Base-by-base conservation (phyloP, 257 asterid genomes). In the Haberlea rhodopensis region DNA sequence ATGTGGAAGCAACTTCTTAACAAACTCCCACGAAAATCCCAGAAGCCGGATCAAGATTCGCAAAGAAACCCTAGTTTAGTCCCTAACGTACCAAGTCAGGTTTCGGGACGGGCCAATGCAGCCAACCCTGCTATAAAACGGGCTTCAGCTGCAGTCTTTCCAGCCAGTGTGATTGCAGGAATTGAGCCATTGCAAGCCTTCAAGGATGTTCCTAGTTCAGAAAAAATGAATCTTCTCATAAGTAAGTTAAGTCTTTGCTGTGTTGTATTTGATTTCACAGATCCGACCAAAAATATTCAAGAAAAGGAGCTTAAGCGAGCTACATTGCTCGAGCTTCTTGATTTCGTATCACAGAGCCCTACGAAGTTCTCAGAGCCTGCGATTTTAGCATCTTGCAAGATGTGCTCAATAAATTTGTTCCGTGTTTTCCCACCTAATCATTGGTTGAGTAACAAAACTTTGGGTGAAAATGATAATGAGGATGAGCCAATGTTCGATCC, bases 221-320 rank as follows among this genome's bases (percentile, higher is more conserved):
- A 85, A 63, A 89, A 75, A 67, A 78, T 80, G 89, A 89, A 83
- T 71, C 95, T 91, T 68, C 84, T 91, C 81, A 82, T 91, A 55
- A 89, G 97, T 73, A 91, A 91, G 90, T 77, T 91, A 65, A 87
- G 95, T 64, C 89, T 91, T 53, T 91, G 97, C 73, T 85, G 90
- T 64, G 90, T 87, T 20, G 92, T 85, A 10, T 89, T 83, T 60
- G 97, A 91, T 79, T 91, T 89, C 76, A 76, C 75, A 53, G 89
- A 87, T 60, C 90, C 87, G 6, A 49, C 69, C 34, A 87, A 74
- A 75, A 80, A 81, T 67, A 53, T 76, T 31, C 82, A 79, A 32
- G 95, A 86, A 67, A 91, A 89, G 79, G 95, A 88, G 67, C 81
- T 89, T 13, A 91, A 88, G 72, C 75, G 83, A 63, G 77, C 82